Evolutionary conservation across 495 filamentous ascomycete species (phyloP), one percentile per base, ranked within the genome.

Genomic region (Diplogelasinospora grovesii): DNA sequence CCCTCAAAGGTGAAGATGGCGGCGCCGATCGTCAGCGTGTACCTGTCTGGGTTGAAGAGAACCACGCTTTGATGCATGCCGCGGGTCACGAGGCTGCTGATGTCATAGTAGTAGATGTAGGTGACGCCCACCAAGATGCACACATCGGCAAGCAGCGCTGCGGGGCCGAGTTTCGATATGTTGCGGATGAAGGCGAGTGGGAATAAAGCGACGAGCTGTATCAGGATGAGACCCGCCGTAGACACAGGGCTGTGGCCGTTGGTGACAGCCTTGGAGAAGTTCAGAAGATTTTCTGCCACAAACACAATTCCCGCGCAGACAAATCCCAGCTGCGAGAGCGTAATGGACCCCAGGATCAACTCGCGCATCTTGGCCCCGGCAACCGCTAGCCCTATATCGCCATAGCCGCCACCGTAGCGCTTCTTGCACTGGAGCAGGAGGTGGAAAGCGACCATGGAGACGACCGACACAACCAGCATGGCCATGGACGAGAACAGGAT

Each of bases 1-100:
- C 79, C 79, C 56, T 83, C 79, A 39, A 81, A 83, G 1, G 78
- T 80, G 56, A 82, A 83, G 56, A 83, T 81, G 2, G 76, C 69
- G 3, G 75, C 66, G 37, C 79, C 79, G 36, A 83, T 65, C 28
- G 75, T 81, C 11, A 83, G 62, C 0, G 79, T 81, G 52, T 77
- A 83, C 21, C 65, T 61, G 9, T 59, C 53, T 0, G 78, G 75
- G 59, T 82, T 83, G 64, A 83, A 83, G 4, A 78, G 56, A 14
- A 66, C 56, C 3, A 83, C 74, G 1, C 61, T 66, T 22, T 63
- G 46, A 43, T 70, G 71, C 19, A 74, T 56, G 27, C 73, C 73
- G 22, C 61, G 43, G 0, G 56, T 31, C 0, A 68, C 57, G 19
- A 83, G 54, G 10, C 63, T 57, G n/a, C 57, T 60, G 29, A 78